phyloP scores from a whole-genome alignment of 2,329 filamentous ascomycete genomes.

The Gaeumannomyces sp. region DNA sequence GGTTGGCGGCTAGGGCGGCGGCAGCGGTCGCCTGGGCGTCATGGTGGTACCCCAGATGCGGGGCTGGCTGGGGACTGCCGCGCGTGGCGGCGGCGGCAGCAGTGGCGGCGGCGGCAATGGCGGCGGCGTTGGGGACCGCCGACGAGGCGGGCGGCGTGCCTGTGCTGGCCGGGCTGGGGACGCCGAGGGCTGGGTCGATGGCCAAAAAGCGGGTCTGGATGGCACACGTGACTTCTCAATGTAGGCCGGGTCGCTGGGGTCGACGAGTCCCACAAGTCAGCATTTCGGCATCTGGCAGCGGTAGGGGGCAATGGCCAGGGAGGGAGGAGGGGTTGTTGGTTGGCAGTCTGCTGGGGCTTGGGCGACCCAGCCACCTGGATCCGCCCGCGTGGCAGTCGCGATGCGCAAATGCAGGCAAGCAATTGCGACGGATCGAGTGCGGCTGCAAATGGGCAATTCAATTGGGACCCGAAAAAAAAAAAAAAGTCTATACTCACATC shows the following conservation, averaged over 20 bases:
- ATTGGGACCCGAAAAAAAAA: no score
- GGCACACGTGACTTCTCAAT: constrained; percentile 5
- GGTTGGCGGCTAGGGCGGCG: neutral
- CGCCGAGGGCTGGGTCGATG: neutral
- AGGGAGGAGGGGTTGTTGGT: neutral
- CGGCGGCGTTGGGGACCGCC: no score
- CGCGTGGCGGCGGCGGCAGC: no score
- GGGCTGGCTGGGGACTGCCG: neutral
- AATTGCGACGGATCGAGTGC: neutral
- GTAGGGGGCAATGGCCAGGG: no score
- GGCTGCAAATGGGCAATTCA: no score
- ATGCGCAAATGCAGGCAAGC: neutral
- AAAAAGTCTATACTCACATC: neutral
- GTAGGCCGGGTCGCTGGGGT: constrained; percentile 4
- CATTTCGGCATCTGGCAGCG: neutral
- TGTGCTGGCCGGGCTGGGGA: neutral
- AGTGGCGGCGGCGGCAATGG: neutral
- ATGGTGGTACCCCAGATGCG: neutral
- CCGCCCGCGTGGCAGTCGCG: neutral
- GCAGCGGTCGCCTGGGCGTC: neutral
- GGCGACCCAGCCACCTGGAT: neutral
- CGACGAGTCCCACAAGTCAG: neutral
- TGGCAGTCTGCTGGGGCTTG: neutral
- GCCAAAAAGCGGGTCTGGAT: constrained; percentile 6
- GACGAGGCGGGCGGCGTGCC: no score